phyloP scores from a whole-genome alignment of 345 rosid species.

The Combretum micranthum region DNA sequence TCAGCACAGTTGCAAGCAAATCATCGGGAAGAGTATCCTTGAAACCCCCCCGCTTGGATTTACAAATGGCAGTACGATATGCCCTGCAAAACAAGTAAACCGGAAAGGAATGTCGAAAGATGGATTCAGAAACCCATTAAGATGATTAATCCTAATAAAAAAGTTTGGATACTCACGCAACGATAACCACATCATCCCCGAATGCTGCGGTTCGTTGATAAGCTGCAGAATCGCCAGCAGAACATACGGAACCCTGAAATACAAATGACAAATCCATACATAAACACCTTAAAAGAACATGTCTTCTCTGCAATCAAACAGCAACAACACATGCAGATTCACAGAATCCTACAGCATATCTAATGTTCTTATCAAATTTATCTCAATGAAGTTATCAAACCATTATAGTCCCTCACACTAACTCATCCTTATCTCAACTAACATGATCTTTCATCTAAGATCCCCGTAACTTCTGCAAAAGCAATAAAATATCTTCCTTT shows the following conservation, averaged over 20 bases:
- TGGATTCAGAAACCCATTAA: not conserved
- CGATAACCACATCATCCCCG: constrained; percentile 83
- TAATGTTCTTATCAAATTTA: no score
- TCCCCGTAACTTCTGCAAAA: no score
- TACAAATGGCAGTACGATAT: constrained; percentile 85
- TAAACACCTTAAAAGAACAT: not conserved
- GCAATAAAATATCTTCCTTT: no score
- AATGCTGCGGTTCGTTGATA: constrained; percentile 65
- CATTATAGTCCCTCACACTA: no score
- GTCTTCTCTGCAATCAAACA: no score
- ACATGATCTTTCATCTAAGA: no score
- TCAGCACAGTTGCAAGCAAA: constrained; percentile 70
- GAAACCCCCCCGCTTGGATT: constrained; percentile 84
- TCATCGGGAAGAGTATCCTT: constrained; percentile 90
- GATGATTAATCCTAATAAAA: not conserved
- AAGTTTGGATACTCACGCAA: constrained; percentile 55
- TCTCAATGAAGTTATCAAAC: no score
- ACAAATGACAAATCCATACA: not conserved
- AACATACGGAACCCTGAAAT: constrained; percentile 60
- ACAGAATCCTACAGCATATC: no score
- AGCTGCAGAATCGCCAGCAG: constrained; percentile 49
- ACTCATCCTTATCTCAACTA: no score
- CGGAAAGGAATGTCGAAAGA: not conserved
- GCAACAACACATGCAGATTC: no score
- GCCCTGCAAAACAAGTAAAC: constrained; percentile 40